Evolutionary conservation across 176 grass and related monocot genomes (phyloP).

Genomic region (Carex littledalei): DNA sequence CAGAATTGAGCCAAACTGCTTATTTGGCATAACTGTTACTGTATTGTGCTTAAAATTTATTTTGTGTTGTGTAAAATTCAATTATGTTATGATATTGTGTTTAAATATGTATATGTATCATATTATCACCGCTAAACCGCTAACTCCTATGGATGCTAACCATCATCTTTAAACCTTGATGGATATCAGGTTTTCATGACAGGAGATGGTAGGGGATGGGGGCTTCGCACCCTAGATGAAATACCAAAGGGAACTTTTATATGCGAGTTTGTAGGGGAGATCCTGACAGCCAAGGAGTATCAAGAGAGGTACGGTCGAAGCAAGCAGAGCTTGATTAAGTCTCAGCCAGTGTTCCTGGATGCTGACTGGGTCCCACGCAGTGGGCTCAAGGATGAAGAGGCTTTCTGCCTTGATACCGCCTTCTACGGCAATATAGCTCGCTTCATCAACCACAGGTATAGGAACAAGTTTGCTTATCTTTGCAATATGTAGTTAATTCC

Average conservation of each 20-base stretch:
- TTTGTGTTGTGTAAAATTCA: not conserved
- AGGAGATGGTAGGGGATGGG: conserved; percentile 65
- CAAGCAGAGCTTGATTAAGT: conserved; percentile 34
- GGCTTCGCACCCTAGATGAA: conserved; percentile 47
- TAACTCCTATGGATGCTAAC: not conserved
- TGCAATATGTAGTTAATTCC: not conserved
- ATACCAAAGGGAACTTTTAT: conserved; percentile 79
- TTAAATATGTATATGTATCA: not conserved
- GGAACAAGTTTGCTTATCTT: not conserved
- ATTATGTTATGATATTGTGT: not conserved
- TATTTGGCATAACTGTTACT: not conserved
- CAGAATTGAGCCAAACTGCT: not conserved
- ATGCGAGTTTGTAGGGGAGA: conserved; percentile 69
- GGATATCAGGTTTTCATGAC: conserved; percentile 58
- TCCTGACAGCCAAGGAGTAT: conserved; percentile 55
- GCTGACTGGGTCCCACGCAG: conserved; percentile 50
- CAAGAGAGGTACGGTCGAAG: conserved; percentile 41
- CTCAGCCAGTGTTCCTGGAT: conserved; percentile 56
- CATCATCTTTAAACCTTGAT: not conserved
- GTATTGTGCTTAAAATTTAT: not conserved
- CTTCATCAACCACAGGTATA: conserved; percentile 77
- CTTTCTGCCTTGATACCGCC: conserved; percentile 52
- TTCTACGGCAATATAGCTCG: conserved; percentile 72
- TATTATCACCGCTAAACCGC: not conserved
- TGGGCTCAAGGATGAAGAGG: conserved; percentile 47